A percentile compares a stretch with the other conserved stretches of the same genome.
Evolutionary conservation across 108 stramenopile species (phyloP).

Genomic region (Discostella stelligeroides): DNA sequence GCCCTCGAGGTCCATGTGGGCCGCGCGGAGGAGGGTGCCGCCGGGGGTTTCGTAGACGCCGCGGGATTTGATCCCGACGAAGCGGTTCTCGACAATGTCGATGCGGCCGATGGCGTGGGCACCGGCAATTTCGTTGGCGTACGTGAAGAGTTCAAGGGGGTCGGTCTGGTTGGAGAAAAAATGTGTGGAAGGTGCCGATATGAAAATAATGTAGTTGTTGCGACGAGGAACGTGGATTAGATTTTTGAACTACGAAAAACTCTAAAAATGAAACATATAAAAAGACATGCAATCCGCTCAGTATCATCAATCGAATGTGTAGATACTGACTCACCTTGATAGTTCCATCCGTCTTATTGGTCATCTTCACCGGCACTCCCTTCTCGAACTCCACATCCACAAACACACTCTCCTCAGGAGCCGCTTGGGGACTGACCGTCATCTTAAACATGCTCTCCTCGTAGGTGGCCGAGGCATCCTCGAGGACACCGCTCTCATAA

Average conservation of each 20-base stretch:
- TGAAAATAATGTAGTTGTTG: too few species aligned
- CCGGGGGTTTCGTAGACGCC: conserved; percentile 99
- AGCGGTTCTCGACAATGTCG: conserved; percentile 99
- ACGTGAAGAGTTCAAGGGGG: conserved; percentile 93
- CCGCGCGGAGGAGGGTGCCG: conserved; percentile 93
- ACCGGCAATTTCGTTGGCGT: conserved; percentile 97
- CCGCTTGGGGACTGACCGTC: conserved; percentile 90
- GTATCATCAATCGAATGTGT: too few species aligned
- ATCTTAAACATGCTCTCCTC: conserved; percentile 95
- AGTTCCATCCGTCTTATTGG: conserved; percentile 87
- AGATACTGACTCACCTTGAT: conserved; percentile 70
- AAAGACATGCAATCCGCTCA: too few species aligned
- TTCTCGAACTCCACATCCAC: conserved; percentile 89
- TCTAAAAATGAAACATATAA: neutral
- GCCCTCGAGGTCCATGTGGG: conserved; percentile 97
- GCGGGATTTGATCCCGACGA: conserved; percentile 99
- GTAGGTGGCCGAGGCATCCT: conserved; percentile 84
- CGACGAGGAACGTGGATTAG: neutral
- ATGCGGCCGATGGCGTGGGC: conserved; percentile 97
- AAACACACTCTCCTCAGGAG: conserved; percentile 78
- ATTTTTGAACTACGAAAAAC: neutral
- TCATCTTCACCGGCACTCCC: conserved; percentile 96
- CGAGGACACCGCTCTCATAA: conserved; percentile 96
- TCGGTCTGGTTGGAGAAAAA: conserved; percentile 55
- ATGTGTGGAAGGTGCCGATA: neutral